Percentiles rank a stretch among this genome's conserved stretches.
These are phyloP conservation scores for Phaeolepiota aurea DNA, from an alignment of 768 basidiomycete genomes.

Conservation along the genomic window DNA sequence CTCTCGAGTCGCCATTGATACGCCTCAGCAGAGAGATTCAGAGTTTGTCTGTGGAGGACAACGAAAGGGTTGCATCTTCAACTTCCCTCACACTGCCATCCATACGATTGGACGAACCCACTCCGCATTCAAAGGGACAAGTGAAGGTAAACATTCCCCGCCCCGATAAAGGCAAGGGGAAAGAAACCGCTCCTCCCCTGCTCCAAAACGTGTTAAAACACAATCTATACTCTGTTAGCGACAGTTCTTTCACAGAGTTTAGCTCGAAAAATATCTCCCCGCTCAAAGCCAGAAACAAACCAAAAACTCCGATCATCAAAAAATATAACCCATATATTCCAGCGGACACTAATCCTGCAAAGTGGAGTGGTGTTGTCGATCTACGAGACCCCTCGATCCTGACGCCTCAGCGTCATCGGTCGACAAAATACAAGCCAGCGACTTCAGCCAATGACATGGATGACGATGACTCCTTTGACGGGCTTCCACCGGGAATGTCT, in stretches of 20 bases:
- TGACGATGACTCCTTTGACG: slow-evolving; percentile 46
- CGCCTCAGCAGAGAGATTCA: slow-evolving; percentile 57
- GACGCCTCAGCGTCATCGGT: slow-evolving; percentile 31
- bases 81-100: slow-evolving; percentile 8
- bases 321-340: slow-evolving; percentile 56
- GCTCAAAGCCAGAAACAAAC: slow-evolving; percentile 40
- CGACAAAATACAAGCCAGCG: slow-evolving; percentile 14
- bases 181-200: slow-evolving; percentile 29
- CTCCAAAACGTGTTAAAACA: slow-evolving; percentile 44
- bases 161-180: slow-evolving; percentile 37
- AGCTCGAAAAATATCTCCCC: slow-evolving; percentile 33
- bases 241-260: slow-evolving; percentile 27
- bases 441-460: slow-evolving; percentile 19
- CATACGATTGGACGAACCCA: slow-evolving; percentile 9
- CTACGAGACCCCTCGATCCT: slow-evolving; percentile 46
- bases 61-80: slow-evolving; percentile 4
- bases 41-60: slow-evolving; percentile 40
- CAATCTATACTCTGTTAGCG: slow-evolving; percentile 32
- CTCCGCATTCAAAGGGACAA: slow-evolving; percentile 10
- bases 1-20: slow-evolving; percentile 67
- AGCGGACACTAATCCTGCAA: slow-evolving; percentile 32
- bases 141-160: slow-evolving; percentile 17
- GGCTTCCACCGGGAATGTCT: slow-evolving; percentile 48
- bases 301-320: slow-evolving; percentile 50
- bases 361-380: slow-evolving; percentile 74